Percentiles rank a stretch among this genome's conserved stretches.
Evolutionary conservation across 176 grass and related monocot species (phyloP).

Genomic region (Carex kokanica): DNA sequence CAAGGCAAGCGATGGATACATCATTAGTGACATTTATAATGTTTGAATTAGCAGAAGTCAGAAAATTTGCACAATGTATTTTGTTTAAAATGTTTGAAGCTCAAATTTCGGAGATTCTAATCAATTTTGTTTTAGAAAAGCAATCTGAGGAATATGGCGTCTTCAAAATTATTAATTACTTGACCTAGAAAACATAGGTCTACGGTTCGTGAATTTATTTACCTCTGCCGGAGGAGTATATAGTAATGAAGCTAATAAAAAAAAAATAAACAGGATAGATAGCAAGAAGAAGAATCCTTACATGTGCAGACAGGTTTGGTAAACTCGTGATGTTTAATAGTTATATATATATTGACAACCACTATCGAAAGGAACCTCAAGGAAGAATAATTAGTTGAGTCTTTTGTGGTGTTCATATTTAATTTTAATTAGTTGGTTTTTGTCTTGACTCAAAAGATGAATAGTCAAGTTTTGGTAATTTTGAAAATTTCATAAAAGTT

Average conservation of each 20-base stretch:
- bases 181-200: background rate
- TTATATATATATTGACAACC: background rate
- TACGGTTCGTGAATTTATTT: background rate
- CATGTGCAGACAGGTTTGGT: constrained; percentile 6
- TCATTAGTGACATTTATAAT: background rate
- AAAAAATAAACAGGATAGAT: background rate
- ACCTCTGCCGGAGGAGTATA: background rate
- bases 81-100: background rate
- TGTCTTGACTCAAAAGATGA: too few species aligned
- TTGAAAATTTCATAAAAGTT: too few species aligned
- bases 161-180: background rate
- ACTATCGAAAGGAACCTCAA: background rate
- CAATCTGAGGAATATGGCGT: background rate
- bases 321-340: background rate
- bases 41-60: background rate
- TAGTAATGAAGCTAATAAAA: background rate
- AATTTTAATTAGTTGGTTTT: too few species aligned
- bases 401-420: background rate
- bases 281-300: background rate
- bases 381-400: background rate
- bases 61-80: background rate
- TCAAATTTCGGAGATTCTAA: background rate
- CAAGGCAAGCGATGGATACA: background rate
- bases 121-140: background rate
- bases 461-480: too few species aligned